A percentile compares a stretch with the other conserved stretches of the same genome.
phyloP scores from a whole-genome alignment of 2,329 filamentous ascomycete species.

The Colletotrichum echinochloae region DNA sequence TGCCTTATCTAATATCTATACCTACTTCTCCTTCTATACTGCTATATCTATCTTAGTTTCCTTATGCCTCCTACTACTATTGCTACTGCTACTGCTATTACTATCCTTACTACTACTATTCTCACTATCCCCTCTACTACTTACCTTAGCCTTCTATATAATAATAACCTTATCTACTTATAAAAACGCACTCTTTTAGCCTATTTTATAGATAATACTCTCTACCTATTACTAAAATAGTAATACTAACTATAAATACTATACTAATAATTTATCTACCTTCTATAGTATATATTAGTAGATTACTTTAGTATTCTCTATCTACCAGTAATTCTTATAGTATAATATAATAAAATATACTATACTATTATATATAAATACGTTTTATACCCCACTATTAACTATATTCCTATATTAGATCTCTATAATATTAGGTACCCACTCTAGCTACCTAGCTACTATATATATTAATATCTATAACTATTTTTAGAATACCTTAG shows the following conservation, averaged over 20 bases:
- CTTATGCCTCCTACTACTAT: background rate
- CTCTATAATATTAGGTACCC: background rate
- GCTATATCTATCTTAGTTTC: too few species aligned
- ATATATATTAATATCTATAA: background rate
- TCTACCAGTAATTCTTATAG: background rate
- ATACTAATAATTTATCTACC: background rate
- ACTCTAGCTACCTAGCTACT: background rate
- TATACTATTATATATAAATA: background rate
- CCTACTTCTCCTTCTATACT: background rate
- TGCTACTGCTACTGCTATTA: too few species aligned
- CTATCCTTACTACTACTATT: too few species aligned
- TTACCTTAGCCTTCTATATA: background rate
- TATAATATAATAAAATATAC: background rate
- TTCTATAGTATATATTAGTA: background rate
- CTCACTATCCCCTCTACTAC: too few species aligned
- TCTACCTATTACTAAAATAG: background rate
- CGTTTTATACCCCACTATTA: background rate
- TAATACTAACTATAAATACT: background rate
- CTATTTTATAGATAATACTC: background rate
- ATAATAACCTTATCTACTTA: too few species aligned
- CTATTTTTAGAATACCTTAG: background rate
- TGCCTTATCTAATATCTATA: background rate
- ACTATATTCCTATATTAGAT: background rate
- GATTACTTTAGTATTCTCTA: background rate
- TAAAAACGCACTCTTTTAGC: background rate